A percentile compares a stretch with the other conserved stretches of the same genome.
These are phyloP conservation scores for Viridothelium virens DNA, from an alignment of 495 filamentous ascomycete genomes.

Conservation along the genomic window DNA sequence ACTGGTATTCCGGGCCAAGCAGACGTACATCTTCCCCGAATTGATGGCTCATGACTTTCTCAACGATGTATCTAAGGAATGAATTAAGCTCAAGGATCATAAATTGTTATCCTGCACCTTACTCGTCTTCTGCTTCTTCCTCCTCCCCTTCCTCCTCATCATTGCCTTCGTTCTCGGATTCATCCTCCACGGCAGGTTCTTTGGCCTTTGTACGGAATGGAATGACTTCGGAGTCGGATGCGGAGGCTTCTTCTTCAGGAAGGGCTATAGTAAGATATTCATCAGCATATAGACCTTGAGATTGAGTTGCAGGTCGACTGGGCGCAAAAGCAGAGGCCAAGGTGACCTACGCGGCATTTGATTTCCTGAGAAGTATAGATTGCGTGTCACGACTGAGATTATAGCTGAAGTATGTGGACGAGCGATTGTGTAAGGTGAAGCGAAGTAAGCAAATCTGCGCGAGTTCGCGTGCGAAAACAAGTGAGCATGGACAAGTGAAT, in stretches of 20 bases:
- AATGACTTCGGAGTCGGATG: constrained; percentile 22
- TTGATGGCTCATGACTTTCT: constrained; percentile 47
- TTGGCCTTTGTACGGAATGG: constrained; percentile 32
- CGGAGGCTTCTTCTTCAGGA: constrained; percentile 31
- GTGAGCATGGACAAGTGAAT: too few species aligned
- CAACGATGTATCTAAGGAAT: constrained; percentile 49
- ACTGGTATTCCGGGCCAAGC: background rate
- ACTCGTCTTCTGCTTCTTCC: constrained; percentile 31
- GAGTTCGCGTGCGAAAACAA: too few species aligned
- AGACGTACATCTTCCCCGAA: constrained; percentile 37
- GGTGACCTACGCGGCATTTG: constrained; percentile 18
- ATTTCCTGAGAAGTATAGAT: background rate
- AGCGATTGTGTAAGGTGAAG: background rate
- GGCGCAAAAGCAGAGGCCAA: background rate
- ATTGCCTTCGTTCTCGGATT: constrained; percentile 33
- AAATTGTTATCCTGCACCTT: constrained; percentile 29
- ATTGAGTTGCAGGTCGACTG: background rate
- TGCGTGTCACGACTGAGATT: background rate
- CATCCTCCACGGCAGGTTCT: constrained; percentile 31
- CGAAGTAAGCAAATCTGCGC: too few species aligned
- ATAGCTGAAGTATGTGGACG: background rate
- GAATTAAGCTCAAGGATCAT: constrained; percentile 28
- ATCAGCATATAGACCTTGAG: background rate
- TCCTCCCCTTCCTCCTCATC: constrained; percentile 39
- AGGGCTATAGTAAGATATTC: constrained; percentile 26